Evolutionary conservation across 306 rosid species (phyloP).

Genomic region (Neltuma alba): DNA sequence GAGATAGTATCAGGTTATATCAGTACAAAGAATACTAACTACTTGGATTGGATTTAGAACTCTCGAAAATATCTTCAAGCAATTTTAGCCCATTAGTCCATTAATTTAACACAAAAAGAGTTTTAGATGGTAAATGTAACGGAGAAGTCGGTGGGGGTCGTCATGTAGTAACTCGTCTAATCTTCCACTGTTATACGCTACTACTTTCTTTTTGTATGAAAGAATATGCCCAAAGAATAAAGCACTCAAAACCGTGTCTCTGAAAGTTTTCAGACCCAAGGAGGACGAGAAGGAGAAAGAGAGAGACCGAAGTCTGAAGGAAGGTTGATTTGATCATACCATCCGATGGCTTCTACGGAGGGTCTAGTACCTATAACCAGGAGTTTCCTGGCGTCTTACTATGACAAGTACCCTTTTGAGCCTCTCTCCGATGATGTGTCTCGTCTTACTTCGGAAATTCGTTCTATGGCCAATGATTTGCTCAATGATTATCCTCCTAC

Average conservation of each 20-base stretch:
- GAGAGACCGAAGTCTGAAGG: neutral
- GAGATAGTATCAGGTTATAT: too few relatives aligned
- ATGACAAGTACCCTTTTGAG: constrained; percentile 71
- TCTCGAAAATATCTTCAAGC: too few relatives aligned
- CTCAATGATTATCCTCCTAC: constrained; percentile 53
- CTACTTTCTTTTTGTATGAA: too few relatives aligned
- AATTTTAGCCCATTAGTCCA: too few relatives aligned
- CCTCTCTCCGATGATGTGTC: constrained; percentile 74
- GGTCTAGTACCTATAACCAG: constrained; percentile 92
- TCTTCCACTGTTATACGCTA: neutral
- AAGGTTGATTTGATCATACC: neutral
- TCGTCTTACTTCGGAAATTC: constrained; percentile 71
- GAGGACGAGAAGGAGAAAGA: neutral
- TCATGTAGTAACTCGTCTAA: neutral
- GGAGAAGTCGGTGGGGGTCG: neutral
- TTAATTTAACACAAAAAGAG: too few relatives aligned
- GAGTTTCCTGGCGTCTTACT: constrained; percentile 71
- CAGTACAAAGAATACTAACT: too few relatives aligned
- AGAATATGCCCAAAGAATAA: constrained; percentile 28
- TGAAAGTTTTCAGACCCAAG: neutral
- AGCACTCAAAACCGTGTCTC: neutral
- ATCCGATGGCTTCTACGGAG: constrained; percentile 79
- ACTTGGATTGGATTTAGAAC: too few relatives aligned
- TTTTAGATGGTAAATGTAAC: too few relatives aligned
- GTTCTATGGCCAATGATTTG: constrained; percentile 54